Evolutionary conservation across 495 filamentous ascomycete genomes (phyloP), one percentile per base, ranked within the genome.

Genomic region (Hypoxylon perforatum): DNA sequence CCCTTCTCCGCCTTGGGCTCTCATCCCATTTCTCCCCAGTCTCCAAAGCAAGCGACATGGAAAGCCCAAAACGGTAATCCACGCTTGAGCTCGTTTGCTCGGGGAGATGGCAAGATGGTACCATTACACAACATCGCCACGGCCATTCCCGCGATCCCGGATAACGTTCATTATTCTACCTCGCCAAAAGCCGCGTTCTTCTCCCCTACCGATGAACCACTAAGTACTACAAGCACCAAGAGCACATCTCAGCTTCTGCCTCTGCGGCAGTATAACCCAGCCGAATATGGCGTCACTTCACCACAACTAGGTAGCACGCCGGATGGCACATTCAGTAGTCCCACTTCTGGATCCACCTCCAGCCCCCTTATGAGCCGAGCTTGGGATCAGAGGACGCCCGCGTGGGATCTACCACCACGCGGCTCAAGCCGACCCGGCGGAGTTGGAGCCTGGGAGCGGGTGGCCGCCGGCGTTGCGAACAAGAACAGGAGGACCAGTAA

Each of bases 241-340:
- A 77, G 76, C 15, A 74, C 76, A 2, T 65, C 74, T 9, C 70
- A 81, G 6, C 72, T 81, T 8, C 67, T 76, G 0, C 67, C 73
- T 2, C 59, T 79, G 45, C 69, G 67, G 2, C 72, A 73, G 4
- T 82, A 82, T 50, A 72, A 76, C 12, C 80, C 78, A 1, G 69
- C 77, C n/a, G 80, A 80, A 28, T 75, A 81, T 63, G 73, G 72
- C 18, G 55, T 76, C 14, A 56, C 62, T 14, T 67, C 47, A 9
- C 72, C 72, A 33, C 51, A 65, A 30, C 36, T 65, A 11, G 45
- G 62, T 14, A n/a, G 22, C 56, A 39, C 59, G 36, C 55, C 49
- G 51, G 39, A 65, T 11, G 63, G 49, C 18, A 61, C 65, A 22
- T 70, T 65, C 54, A 72, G 53, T 30, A 79, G 77, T 25, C 75